These are phyloP conservation scores for Yamadazyma songkhlaensis DNA, from an alignment of 1,139 yeast genomes.

Conservation along the genomic window DNA sequence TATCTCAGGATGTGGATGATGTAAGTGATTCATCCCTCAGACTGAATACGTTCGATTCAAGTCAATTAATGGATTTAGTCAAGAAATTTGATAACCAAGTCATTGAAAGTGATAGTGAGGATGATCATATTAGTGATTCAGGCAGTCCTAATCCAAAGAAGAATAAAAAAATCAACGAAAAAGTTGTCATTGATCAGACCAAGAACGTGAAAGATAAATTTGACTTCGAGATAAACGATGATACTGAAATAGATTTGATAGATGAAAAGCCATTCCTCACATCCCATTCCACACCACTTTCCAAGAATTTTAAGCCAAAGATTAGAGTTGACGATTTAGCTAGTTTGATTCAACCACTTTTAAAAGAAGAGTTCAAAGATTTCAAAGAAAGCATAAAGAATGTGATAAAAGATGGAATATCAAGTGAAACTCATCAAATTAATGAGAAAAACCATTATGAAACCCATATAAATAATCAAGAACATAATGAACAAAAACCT, in stretches of 20 bases:
- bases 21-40: conserved; percentile 14
- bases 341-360: conserved; percentile 14
- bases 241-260: conserved; percentile 9
- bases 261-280: conserved; percentile 16
- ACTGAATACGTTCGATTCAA: conserved; percentile 10
- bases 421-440: not conserved
- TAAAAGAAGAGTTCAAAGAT: conserved; percentile 16
- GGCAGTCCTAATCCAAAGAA: not conserved
- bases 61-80: conserved; percentile 19
- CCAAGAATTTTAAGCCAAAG: conserved; percentile 4
- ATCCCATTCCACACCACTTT: conserved; percentile 34
- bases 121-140: not conserved
- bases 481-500: not conserved
- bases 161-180: not conserved
- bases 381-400: conserved; percentile 12
- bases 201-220: not conserved
- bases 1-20: conserved; percentile 23
- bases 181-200: conserved; percentile 2
- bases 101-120: conserved; percentile 1
- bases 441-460: conserved; percentile 2
- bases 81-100: conserved; percentile 15
- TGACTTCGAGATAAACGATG: conserved; percentile 7
- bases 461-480: not conserved
- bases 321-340: conserved; percentile 12
- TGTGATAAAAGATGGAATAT: not conserved